Conservation (phyloP, 2,329 filamentous ascomycete species). For the Fusarium fujikuroi region DNA sequence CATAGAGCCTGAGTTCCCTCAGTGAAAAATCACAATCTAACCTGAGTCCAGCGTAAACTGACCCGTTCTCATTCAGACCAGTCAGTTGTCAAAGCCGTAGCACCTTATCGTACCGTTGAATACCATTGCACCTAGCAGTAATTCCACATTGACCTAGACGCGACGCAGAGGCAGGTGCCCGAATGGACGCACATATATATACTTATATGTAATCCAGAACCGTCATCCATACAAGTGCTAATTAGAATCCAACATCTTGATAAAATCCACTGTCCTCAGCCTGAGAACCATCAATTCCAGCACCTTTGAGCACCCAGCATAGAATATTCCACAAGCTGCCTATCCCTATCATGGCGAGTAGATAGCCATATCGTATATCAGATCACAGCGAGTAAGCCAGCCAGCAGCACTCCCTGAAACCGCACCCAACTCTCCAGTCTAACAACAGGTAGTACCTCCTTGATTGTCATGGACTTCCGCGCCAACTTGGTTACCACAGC, state of each 20-base stretch:
- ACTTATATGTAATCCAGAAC: background rate
- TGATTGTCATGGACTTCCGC: background rate
- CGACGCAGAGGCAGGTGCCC: background rate
- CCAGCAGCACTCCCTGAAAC: constrained; percentile 22
- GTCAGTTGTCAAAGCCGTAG: background rate
- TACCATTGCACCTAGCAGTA: background rate
- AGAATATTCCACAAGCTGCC: background rate
- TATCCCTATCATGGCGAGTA: background rate
- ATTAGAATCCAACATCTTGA: background rate
- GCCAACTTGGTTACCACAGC: constrained; percentile 12
- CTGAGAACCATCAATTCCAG: background rate
- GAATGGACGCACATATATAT: background rate
- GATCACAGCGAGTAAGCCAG: constrained; percentile 13
- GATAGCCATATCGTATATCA: background rate
- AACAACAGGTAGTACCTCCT: background rate
- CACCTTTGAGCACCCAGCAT: background rate
- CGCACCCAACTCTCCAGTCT: background rate
- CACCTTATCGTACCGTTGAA: background rate
- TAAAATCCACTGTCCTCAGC: background rate
- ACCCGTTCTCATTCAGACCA: background rate
- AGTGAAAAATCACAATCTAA: background rate
- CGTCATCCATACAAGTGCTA: background rate
- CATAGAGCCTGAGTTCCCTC: background rate
- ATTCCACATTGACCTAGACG: background rate
- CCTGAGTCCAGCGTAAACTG: background rate